phyloP scores from a whole-genome alignment of 2,329 filamentous ascomycete species.

The Neonectria sp. region DNA sequence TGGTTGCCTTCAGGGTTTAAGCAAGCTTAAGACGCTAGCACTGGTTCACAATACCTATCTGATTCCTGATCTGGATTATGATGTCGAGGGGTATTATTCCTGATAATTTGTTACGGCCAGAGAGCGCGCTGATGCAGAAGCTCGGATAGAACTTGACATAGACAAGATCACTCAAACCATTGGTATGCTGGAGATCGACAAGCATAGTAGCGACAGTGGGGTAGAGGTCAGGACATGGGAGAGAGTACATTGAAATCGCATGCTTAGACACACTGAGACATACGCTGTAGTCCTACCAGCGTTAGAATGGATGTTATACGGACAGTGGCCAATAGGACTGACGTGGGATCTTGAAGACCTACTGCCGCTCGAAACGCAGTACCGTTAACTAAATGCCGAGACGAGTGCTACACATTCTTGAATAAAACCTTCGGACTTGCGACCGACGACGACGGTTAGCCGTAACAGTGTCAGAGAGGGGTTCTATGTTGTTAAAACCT shows the following conservation, averaged over 20 bases:
- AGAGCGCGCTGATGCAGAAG: conserved; percentile 4
- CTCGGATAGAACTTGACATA: conserved; percentile 12
- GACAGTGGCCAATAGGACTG: conserved; percentile 27
- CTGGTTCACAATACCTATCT: conserved; percentile 27
- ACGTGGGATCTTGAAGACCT: neutral
- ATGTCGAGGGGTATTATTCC: conserved; percentile 19
- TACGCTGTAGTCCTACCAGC: conserved; percentile 30
- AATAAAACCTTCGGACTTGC: conserved; percentile 1
- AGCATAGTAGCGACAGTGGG: too few relatives aligned
- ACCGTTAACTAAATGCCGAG: neutral
- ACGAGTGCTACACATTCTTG: conserved; percentile 3
- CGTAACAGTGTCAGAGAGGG: too few relatives aligned
- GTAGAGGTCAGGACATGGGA: conserved; percentile 18
- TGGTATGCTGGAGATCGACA: too few relatives aligned
- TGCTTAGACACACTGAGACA: conserved; percentile 31
- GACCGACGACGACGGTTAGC: neutral
- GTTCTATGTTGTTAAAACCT: too few relatives aligned
- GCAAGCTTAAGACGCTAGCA: conserved; percentile 24
- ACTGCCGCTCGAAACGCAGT: neutral
- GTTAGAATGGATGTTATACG: conserved; percentile 35
- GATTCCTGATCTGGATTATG: neutral
- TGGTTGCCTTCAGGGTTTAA: neutral
- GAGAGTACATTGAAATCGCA: conserved; percentile 36
- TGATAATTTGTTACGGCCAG: rapidly evolving
- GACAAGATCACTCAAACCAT: neutral